Evolutionary conservation across 805 yeast species (phyloP), one percentile per base, ranked within the genome.

Genomic region (Candida xyloterini): DNA sequence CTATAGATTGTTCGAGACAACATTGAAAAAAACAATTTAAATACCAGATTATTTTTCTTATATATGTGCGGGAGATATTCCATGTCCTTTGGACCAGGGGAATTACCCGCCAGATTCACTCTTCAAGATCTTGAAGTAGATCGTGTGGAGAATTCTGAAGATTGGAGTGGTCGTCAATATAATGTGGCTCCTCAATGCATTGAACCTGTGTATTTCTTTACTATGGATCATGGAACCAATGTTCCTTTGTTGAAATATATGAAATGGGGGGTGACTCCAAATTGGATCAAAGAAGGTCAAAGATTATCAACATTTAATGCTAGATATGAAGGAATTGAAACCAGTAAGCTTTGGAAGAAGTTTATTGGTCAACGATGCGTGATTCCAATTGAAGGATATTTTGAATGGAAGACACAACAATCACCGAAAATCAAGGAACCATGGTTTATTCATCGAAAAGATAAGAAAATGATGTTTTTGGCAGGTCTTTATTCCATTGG

Each of bases 181-280:
- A 83, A 84, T 48, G 67, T 84, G 2, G 77, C 79, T 0, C 93
- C 91, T 1, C 79, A 84, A 3, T 63, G 66, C 27, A 49, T 47
- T 10, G 77, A 68, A 1, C 84, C 69, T 28, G 79, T 59, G 38
- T 72, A 46, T 45, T 44, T 36, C 30, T 42, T 30, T 51, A 57
- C 36, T 43, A 50, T 23, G 13, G 38, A 32, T n/a, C 30, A 41
- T 11, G 15, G 22, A 1, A 4, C 33, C 15, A 28, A 35, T 13
- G 14, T 33, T 9, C 54, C 50, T 27, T 43, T 54, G 2, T 24
- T 76, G 3, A 64, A 74, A 40, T 70, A 72, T 30, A 85, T 86
- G 93, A 74, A 72, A 33, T 89, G 95, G 85, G 93, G 95, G 0
- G 62, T 88, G 26, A 71, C 85, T 1, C 95, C 96, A 0, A 52